These are phyloP conservation scores for Fragosphaeria purpurea DNA, from an alignment of 2,329 filamentous ascomycete species.

Conservation along the genomic window DNA sequence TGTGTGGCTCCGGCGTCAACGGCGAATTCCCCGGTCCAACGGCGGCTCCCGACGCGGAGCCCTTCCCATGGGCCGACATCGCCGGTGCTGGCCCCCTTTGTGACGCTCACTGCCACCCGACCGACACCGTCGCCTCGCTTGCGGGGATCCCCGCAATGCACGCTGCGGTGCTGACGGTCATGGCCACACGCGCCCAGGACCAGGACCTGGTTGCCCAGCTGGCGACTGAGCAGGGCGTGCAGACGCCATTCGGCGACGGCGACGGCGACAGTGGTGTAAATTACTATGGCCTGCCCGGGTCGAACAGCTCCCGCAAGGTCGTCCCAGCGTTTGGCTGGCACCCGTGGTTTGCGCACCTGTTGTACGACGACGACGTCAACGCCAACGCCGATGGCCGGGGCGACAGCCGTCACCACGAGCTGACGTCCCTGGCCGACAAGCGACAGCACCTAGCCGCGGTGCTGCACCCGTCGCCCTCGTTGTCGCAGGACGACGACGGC, in stretches of 20 bases:
- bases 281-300: too few relatives aligned
- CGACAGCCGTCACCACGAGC: background rate
- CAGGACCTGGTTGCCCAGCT: slow-evolving; percentile 60
- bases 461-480: slow-evolving; percentile 43
- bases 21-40: background rate
- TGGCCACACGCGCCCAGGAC: slow-evolving; percentile 68
- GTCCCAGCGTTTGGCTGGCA: slow-evolving; percentile 80
- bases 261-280: slow-evolving; percentile 7
- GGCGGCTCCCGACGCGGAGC: slow-evolving; percentile 19
- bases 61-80: slow-evolving; percentile 50
- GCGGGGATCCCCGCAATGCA: slow-evolving; percentile 53
- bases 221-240: slow-evolving; percentile 44
- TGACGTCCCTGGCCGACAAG: slow-evolving; percentile 26
- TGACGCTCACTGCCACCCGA: slow-evolving; percentile 79
- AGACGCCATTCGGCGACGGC: slow-evolving; percentile 12
- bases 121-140: slow-evolving; percentile 60
- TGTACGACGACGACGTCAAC: slow-evolving; percentile 51
- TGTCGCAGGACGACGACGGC: slow-evolving; percentile 15
- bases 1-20: slow-evolving; percentile 1
- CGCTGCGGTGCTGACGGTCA: slow-evolving; percentile 56
- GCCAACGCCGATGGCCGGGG: background rate
- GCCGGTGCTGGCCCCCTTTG: slow-evolving; percentile 47
- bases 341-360: slow-evolving; percentile 73
- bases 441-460: slow-evolving; percentile 56
- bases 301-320: slow-evolving; percentile 20